Percentiles rank a stretch among this genome's conserved stretches.
Conservation (phyloP, 495 filamentous ascomycete genomes). For the Aspergillus mulundensis region DNA sequence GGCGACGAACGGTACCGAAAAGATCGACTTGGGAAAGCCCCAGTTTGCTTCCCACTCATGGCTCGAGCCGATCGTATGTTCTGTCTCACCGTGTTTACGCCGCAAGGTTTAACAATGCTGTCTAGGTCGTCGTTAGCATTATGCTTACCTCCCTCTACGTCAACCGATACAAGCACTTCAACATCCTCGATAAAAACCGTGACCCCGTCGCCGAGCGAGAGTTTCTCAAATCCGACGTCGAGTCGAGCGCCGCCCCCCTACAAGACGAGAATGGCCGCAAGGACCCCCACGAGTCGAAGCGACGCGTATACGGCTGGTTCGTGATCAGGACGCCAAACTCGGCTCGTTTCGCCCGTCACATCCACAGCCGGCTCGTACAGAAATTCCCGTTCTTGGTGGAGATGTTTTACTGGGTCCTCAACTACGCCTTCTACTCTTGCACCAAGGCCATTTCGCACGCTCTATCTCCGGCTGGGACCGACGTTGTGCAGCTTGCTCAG, state of each 20-base stretch:
- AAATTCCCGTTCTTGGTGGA: constrained; percentile 54
- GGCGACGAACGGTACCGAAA: background rate
- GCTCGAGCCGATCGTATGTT: constrained; percentile 56
- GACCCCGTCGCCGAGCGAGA: constrained; percentile 16
- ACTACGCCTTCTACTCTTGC: constrained; percentile 60
- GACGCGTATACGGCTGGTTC: constrained; percentile 36
- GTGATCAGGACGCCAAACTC: constrained; percentile 53
- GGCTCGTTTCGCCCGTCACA: constrained; percentile 49
- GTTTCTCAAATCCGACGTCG: constrained; percentile 28
- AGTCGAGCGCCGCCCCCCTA: constrained; percentile 37
- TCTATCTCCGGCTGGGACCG: constrained; percentile 34
- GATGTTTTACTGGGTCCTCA: constrained; percentile 70
- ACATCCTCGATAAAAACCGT: constrained; percentile 33
- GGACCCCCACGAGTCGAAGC: constrained; percentile 44
- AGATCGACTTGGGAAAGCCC: constrained; percentile 27
- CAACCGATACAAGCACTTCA: constrained; percentile 48
- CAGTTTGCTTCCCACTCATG: constrained; percentile 41
- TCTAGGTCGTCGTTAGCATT: constrained; percentile 55
- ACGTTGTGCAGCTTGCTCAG: constrained; percentile 65
- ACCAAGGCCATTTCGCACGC: constrained; percentile 56
- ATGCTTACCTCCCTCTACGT: constrained; percentile 53
- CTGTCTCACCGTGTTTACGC: background rate
- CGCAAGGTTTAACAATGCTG: background rate
- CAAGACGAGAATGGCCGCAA: constrained; percentile 30
- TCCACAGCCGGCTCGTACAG: constrained; percentile 52